Percentiles rank a stretch among this genome's conserved stretches.
Evolutionary conservation across 768 basidiomycete genomes (phyloP).

Genomic region (Daedaleopsis sinensis): DNA sequence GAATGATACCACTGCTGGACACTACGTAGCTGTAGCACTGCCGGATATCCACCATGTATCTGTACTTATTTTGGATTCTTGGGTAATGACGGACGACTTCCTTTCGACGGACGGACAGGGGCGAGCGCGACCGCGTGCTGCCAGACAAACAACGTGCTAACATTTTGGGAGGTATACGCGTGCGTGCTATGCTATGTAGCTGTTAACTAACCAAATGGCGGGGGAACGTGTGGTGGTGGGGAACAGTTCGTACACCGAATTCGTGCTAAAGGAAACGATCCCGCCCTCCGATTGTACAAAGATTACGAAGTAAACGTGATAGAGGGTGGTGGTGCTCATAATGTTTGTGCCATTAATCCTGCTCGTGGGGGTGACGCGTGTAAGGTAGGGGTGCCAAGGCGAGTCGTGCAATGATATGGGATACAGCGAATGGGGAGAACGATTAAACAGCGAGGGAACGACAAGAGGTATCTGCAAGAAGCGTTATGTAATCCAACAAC

Average conservation of each 20-base stretch:
- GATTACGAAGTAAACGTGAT: constrained; percentile 13
- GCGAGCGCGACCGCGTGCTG: not conserved
- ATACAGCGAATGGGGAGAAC: constrained; percentile 17
- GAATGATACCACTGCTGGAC: constrained; percentile 1
- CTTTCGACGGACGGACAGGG: not conserved
- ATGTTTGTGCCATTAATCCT: constrained; percentile 12
- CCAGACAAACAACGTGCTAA: constrained; percentile 13
- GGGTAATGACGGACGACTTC: not conserved
- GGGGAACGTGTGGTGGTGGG: not conserved
- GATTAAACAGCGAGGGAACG: constrained; percentile 12
- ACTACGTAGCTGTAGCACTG: not conserved
- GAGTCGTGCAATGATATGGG: constrained; percentile 25
- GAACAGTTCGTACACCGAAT: constrained; percentile 14
- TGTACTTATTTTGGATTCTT: not conserved
- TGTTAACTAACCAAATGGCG: not conserved
- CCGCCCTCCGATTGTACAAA: constrained; percentile 13
- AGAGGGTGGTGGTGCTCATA: not conserved
- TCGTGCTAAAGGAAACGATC: not conserved
- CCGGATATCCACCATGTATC: not conserved
- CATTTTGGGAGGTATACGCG: constrained; percentile 5
- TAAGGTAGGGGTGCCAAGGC: constrained; percentile 13
- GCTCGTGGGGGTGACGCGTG: constrained; percentile 12
- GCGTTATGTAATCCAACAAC: constrained; percentile 38
- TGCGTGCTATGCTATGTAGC: constrained; percentile 3
- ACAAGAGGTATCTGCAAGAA: constrained; percentile 23